Evolutionary conservation across 1,139 yeast species (phyloP).

Genomic region (Debaryomycetaceae sp.): DNA sequence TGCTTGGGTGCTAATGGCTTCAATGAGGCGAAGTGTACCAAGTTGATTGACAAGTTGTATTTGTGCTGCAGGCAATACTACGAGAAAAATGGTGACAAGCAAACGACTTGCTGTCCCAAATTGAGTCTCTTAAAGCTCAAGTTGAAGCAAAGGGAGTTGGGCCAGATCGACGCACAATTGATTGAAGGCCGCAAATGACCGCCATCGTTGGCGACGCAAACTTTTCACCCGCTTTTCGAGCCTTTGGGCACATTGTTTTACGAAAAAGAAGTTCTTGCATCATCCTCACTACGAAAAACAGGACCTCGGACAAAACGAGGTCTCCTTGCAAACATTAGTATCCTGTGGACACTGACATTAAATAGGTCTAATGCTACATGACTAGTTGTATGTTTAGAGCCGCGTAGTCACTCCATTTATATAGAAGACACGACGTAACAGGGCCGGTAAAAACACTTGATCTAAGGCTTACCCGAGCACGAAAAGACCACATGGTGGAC

Average conservation of each 20-base stretch:
- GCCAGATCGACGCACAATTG: conserved; percentile 51
- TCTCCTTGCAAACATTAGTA: too few relatives aligned
- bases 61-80: conserved; percentile 60
- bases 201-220: neutral
- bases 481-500: conserved; percentile 48
- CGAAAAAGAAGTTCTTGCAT: too few relatives aligned
- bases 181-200: conserved; percentile 14
- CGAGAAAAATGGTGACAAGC: conserved; percentile 50
- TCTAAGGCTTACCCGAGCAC: conserved; percentile 96
- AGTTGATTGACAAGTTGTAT: conserved; percentile 55
- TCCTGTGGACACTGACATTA: too few relatives aligned
- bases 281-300: too few relatives aligned
- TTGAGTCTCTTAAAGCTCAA: conserved; percentile 53
- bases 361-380: neutral
- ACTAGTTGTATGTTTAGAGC: conserved; percentile 61
- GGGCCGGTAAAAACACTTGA: conserved; percentile 57
- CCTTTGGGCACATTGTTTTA: too few relatives aligned
- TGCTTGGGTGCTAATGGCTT: conserved; percentile 53
- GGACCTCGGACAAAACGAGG: too few relatives aligned
- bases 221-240: too few relatives aligned
- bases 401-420: conserved; percentile 54
- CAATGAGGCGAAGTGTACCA: conserved; percentile 61
- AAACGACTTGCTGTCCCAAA: conserved; percentile 65
- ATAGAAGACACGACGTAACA: conserved; percentile 54
- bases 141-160: conserved; percentile 52